Base-by-base conservation (phyloP, 31 red algal species). In the Porphyra umbilicalis region DNA sequence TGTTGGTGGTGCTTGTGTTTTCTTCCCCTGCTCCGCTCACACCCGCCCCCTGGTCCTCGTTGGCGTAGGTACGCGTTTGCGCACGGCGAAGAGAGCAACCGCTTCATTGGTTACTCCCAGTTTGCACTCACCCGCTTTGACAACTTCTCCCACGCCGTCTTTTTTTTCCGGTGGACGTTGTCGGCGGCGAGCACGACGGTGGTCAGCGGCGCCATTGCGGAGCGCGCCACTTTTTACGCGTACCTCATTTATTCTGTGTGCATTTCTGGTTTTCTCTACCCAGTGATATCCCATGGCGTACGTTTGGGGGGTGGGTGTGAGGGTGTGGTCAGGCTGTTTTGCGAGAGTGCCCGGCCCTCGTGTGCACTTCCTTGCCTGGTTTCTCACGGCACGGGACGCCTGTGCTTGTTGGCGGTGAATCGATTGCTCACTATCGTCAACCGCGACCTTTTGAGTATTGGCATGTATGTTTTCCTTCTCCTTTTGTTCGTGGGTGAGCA, bases 151-250 rank as follows among this genome's bases (percentile, higher is more conserved):
- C n/a, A n/a, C n/a, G n/a, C n/a, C n/a, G n/a, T n/a, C n/a, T n/a
- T n/a, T n/a, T 92, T 96, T 33, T 99, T 99, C 79, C 92, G 95
- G 74, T 94, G 92, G 91, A 84, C 90, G 3, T 95, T 99, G 78
- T 89, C 91, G 0, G 92, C 93, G 9, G 97, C 98, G 33, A 94
- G 94, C 4, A 94, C 94, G 35, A 95, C 98, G 38, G 97, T 99
- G 32, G 98, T 99, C 0, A 92, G 92, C 36, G 98, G 98, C 34
- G 87, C 94, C 8, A 86, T 99, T 36, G 94, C 90, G 2, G 98
- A 99, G 76, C 57, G 57, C 20, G 57, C 57, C 30, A n/a, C 57
- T 20, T 18, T 71, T 2, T n/a, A 71, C 57, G 57, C 57, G 10
- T 71, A 71, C 16, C 14, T 71, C 25, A 18, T 71, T 4, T 71